Evolutionary conservation across 108 stramenopile species (phyloP), one percentile per base, ranked within the genome.

Genomic region (Pseudonitzschia delicatissima): DNA sequence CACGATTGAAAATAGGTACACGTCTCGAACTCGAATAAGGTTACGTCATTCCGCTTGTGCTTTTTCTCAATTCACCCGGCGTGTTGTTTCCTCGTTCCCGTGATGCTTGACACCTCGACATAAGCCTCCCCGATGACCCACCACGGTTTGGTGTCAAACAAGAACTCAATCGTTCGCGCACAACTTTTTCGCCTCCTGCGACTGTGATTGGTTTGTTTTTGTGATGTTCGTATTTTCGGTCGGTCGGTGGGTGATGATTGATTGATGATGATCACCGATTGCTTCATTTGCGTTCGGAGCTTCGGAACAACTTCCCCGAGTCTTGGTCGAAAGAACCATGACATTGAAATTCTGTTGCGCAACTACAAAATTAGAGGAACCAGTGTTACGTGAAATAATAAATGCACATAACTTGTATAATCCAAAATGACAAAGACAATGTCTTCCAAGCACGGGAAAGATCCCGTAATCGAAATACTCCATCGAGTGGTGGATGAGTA

Each of bases 401-500:
- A 45, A 4, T 15, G 9, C 45, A 45, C 13, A 17, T 4, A 6
- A 45, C 5, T n/a, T n/a, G 4, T 45, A 15, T 45, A 45, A 48
- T 2, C 21, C 20, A 48, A 2, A 6, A 55, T 55, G 53, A 29
- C 53, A 12, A 28, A 28, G 15, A 42, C 40, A 13, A 33, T 25
- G 5, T 55, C 53, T 31, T 9, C 53, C 2, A 55, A 55, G 31
- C n/a, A 55, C 27, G 53, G 27, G 8, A 21, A 60, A 11, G 75
- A 69, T 64, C 75, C 74, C 2, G 31, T 34, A 11, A 76, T 76
- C 25, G 68, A 76, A 53, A 47, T 76, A n/a, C 36, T 69, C 27
- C 64, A 76, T 55, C 75, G 64, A 15, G 26, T 66, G 34, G 33
- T 76, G 26, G 75, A 76, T 55, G 75, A 76, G 75, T 76, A 55